phyloP scores from a whole-genome alignment of 2,329 filamentous ascomycete species.

The Venturia aucupariae region DNA sequence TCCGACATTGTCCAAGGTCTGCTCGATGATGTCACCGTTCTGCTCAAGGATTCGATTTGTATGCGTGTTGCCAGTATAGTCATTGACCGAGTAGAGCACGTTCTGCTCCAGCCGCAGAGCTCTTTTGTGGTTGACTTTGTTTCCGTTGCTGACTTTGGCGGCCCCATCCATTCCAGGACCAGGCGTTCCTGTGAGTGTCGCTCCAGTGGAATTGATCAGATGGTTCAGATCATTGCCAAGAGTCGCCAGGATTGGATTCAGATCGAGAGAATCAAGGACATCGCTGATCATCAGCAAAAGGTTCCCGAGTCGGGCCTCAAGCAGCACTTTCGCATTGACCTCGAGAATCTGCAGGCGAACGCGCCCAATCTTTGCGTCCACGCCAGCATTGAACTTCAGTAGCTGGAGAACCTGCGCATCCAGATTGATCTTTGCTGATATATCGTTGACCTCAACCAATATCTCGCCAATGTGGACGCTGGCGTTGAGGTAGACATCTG shows the following conservation, averaged over 20 bases:
- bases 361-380: constrained; percentile 48
- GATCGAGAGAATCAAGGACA: constrained; percentile 49
- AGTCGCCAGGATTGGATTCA: constrained; percentile 51
- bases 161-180: constrained; percentile 14
- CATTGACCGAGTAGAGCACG: constrained; percentile 52
- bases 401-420: constrained; percentile 50
- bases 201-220: constrained; percentile 38
- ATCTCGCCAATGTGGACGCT: constrained; percentile 50
- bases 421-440: constrained; percentile 52
- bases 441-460: constrained; percentile 48
- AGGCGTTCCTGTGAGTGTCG: constrained; percentile 16
- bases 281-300: constrained; percentile 51
- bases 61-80: constrained; percentile 45
- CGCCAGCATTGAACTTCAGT: constrained; percentile 52
- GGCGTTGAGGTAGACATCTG: constrained; percentile 54
- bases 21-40: constrained; percentile 46
- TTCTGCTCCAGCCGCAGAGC: constrained; percentile 33
- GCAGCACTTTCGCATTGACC: constrained; percentile 47
- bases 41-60: constrained; percentile 49
- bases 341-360: constrained; percentile 50
- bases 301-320: constrained; percentile 52
- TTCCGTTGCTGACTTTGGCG: constrained; percentile 7
- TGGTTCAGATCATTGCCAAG: constrained; percentile 41
- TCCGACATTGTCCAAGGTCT: constrained; percentile 46
- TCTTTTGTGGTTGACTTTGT: constrained; percentile 11